Evolutionary conservation across 2,329 filamentous ascomycete species (phyloP), one percentile per base, ranked within the genome.

Genomic region (Penicillium glabrum): DNA sequence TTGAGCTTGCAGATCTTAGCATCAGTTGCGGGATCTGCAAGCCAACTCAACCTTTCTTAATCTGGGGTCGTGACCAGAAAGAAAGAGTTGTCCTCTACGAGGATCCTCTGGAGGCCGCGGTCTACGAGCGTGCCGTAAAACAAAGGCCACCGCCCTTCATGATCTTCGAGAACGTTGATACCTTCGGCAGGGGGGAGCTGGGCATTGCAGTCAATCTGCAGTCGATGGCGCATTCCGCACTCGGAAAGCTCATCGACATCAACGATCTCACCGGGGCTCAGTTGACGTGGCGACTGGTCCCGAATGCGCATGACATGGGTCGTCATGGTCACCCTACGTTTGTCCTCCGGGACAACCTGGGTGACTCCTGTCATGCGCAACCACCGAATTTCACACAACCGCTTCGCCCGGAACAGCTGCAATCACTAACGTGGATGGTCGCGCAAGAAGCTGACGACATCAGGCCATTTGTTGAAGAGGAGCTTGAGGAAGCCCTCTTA

Each of bases 401-500:
- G 60, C 70, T 88, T 2, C 79, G 80, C 6, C 70, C 73, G 0
- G 80, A 84, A 31, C 86, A 89, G 59, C 67, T 78, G 5, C 75
- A 77, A 19, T 83, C 82, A 2, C 69, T 89, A 2, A 61, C 69
- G 0, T 89, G 86, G 86, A 88, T 87, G 84, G 65, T 76, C 10
- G 19, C 61, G 0, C 83, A 86, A 67, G 87, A 89, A 65, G 58
- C 65, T 1, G 68, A 72, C 11, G 56, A 68, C 3, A 68, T 69
- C 6, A 47, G 55, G 1, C 59, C 68, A 0, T 86, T 86, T 58
- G 57, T 72, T 1, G 77, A 86, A 56, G 76, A 82, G 60, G 85
- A 86, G 62, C 69, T 82, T 0, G 84, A 86, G 57, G 87, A 89
- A 66, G 79, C 78, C 3, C 58, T 79, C 1, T 66, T 86, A 13